Base-by-base conservation (phyloP, 208 protist genomes). In the Porcisia hertigi region DNA sequence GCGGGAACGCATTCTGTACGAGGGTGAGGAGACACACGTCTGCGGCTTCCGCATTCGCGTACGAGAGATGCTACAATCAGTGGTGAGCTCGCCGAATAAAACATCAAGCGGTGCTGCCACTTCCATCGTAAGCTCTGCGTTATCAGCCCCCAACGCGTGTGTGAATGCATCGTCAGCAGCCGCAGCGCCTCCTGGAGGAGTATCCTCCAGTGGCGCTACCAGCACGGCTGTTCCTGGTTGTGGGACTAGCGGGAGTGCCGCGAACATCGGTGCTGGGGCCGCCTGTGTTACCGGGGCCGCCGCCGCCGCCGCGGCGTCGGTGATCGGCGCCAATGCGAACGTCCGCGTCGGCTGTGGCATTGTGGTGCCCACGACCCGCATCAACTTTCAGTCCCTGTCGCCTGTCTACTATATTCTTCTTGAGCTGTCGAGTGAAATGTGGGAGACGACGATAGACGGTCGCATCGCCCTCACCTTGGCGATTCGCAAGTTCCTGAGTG, bases 321-420 rank as follows among this genome's bases (percentile, higher is more conserved):
- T n/a, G 63, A 36, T 36, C 5, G 43, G 53, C 18, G 49, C 59
- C 25, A 34, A 39, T 3, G 39, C 71, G 36, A 69, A 82, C 39
- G 60, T 84, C 57, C 83, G 84, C 25, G 89, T 97, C 18, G 80
- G 81, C 18, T 90, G 88, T 59, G 93, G 93, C 18, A 52, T 97
- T 45, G 87, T 97, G 23, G 85, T 88, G n/a, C 73, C 85, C 1
- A 69, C 70, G 14, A 97, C 93, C 1, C 72, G 79, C 43, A 82
- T 95, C 47, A 97, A 95, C 81, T 97, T 95, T 59, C 81, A 83
- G 54, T 95, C 93, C 0, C 85, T 92, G 59, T 97, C 93, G 0
- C 86, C 90, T 9, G 80, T 94, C 25, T 82, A 95, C 83, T 92
- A 90, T 84, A 64, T 97, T 47, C 75, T 95, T 23, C 54, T 97